A percentile compares a stretch with the other conserved stretches of the same genome.
phyloP scores from a whole-genome alignment of 352 stramenopile species.

The Pythium volutum region DNA sequence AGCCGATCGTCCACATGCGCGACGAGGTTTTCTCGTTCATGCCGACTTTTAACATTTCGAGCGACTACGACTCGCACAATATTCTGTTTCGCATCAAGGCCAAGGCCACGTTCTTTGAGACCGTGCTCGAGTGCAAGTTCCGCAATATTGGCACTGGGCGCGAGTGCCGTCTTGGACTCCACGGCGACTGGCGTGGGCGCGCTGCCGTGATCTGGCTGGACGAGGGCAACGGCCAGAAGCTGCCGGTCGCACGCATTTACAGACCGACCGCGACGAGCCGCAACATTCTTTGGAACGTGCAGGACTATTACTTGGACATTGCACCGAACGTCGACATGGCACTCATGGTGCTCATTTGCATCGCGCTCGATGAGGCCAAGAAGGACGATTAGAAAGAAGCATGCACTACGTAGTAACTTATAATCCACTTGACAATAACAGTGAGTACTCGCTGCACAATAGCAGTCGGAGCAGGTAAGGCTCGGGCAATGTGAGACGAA shows the following conservation, averaged over 20 bases:
- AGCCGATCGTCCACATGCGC: slow-evolving; percentile 24
- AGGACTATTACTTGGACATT: slow-evolving; percentile 32
- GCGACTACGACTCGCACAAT: slow-evolving; percentile 2
- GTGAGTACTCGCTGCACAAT: too few relatives aligned
- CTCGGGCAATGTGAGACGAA: too few relatives aligned
- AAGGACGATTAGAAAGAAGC: neutral
- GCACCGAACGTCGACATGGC: slow-evolving; percentile 29
- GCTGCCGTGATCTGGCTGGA: slow-evolving; percentile 28
- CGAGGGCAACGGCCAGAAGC: slow-evolving; percentile 10
- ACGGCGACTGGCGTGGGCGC: slow-evolving; percentile 26
- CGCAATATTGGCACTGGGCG: slow-evolving; percentile 13
- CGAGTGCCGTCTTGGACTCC: slow-evolving; percentile 19
- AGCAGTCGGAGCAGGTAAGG: too few relatives aligned
- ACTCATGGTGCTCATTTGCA: slow-evolving; percentile 31
- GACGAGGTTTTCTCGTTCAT: slow-evolving; percentile 20
- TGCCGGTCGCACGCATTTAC: slow-evolving; percentile 26
- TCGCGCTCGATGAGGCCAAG: slow-evolving; percentile 23
- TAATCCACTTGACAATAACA: too few relatives aligned
- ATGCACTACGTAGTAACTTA: too few relatives aligned
- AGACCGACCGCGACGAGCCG: slow-evolving; percentile 20
- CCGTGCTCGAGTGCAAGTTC: slow-evolving; percentile 24
- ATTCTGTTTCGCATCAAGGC: slow-evolving; percentile 23
- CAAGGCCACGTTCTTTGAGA: slow-evolving; percentile 20
- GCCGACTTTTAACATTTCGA: slow-evolving; percentile 23
- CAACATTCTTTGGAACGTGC: slow-evolving; percentile 17